Base-by-base conservation (phyloP, 2,329 filamentous ascomycete genomes). In the Exophiala sideris region DNA sequence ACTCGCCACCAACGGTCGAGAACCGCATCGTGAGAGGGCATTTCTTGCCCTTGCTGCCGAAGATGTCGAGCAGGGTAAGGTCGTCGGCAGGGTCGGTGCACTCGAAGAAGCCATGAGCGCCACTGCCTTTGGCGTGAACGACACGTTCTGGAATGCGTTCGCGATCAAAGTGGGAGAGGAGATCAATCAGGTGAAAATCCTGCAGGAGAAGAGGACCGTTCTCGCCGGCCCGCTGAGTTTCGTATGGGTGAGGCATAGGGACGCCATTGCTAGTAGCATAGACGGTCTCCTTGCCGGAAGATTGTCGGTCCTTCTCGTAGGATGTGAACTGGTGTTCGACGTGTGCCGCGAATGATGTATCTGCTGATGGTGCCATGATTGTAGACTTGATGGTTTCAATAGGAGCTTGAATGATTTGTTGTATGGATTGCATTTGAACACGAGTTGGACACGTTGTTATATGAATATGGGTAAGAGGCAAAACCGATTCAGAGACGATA, bases 1-100 rank as follows among this genome's bases (percentile, higher is more conserved):
- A 82, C 69, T 89, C 86, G 56, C 86, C 86, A 66, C 86, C 86
- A 3, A 90, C 87, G 1, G 87, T 91, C 0, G 86, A 89, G 71
- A 91, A 89, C 3, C 88, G 83, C 40, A 80, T 78, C 1, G 85
- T 78, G 58, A 85, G 70, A 12, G 85, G 82, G 45, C 85, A 88
- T 68, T 82, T 82, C 74, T 89, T 89, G 62, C 86, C 87, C 49
- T 82, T 76, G 52, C 80, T 74, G 64, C 74, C 79, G 59, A 78
- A 71, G 64, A 84, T 72, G 56, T 77, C 73, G 56, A 73, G 65
- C 20, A 64, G 65, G n/a, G 70, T 72, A 67, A 79, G 70, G 48
- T 79, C 76, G 50, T 74, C 73, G 48, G 79, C 76, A 50, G 79
- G 75, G 55, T 79, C 70, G 35, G 72, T 75, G 18, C 74, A 74